Percentiles rank a stretch among this genome's conserved stretches.
phyloP scores from a whole-genome alignment of 805 yeast genomes.

The Suhomyces tanzawaensis region DNA sequence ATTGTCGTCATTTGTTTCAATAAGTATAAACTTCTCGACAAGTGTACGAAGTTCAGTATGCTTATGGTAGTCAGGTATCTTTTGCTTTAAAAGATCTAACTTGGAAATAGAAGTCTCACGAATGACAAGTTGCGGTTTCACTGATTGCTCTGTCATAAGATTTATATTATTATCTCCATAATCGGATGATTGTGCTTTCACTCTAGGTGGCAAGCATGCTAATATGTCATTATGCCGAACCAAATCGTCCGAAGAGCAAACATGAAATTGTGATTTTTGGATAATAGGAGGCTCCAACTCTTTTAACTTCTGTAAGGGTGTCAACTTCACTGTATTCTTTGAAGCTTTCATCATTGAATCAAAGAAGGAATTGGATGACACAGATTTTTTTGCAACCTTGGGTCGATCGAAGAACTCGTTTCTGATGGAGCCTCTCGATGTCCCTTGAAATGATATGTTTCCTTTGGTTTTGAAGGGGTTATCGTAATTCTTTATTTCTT shows the following conservation, averaged over 20 bases:
- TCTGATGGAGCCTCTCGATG: neutral
- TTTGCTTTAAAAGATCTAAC: constrained; percentile 3
- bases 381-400: constrained; percentile 10
- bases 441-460: constrained; percentile 7
- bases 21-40: constrained; percentile 8
- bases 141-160: neutral
- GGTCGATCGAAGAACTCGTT: constrained; percentile 6
- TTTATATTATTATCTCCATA: neutral
- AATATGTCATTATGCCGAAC: neutral
- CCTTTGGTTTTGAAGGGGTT: constrained; percentile 32
- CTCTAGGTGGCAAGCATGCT: neutral
- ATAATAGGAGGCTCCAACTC: constrained; percentile 33
- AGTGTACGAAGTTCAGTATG: constrained; percentile 12
- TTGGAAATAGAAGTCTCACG: neutral
- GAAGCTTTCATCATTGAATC: constrained; percentile 40
- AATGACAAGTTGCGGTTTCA: neutral
- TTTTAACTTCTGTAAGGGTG: constrained; percentile 31
- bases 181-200: neutral
- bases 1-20: neutral
- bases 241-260: constrained; percentile 11
- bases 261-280: constrained; percentile 30
- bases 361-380: constrained; percentile 25
- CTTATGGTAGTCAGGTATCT: constrained; percentile 11
- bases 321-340: constrained; percentile 21
- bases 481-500: constrained; percentile 23